Evolutionary conservation across 106 monocot species (phyloP).

Genomic region (Allium sativum): DNA sequence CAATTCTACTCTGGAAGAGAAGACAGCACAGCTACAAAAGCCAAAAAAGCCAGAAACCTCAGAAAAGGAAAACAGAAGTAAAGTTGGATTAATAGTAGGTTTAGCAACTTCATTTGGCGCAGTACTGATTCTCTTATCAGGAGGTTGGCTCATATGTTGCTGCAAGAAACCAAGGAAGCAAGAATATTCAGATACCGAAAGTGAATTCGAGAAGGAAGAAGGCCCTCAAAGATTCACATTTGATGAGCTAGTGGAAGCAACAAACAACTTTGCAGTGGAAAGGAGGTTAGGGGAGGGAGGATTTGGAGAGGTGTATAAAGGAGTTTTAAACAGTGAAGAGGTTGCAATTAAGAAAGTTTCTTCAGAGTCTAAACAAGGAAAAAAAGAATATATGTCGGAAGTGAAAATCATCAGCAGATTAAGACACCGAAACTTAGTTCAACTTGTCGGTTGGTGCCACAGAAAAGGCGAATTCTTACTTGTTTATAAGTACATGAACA

Average conservation of each 20-base stretch:
- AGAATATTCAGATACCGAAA: constrained; percentile 4
- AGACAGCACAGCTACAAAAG: too few species aligned
- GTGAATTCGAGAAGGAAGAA: constrained; percentile 12
- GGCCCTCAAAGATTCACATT: constrained; percentile 14
- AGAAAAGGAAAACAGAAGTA: not conserved
- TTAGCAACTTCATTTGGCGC: not conserved
- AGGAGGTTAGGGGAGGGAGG: constrained; percentile 21
- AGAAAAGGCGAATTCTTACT: constrained; percentile 8
- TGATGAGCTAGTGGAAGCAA: constrained; percentile 8
- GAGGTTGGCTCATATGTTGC: constrained; percentile 4
- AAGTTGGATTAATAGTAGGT: not conserved
- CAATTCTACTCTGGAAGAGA: constrained; percentile 12
- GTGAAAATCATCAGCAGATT: constrained; percentile 19
- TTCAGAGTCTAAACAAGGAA: constrained; percentile 3
- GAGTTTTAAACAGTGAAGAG: constrained; percentile 2
- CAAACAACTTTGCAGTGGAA: constrained; percentile 14
- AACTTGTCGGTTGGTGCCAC: constrained; percentile 26
- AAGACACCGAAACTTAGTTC: constrained; percentile 22
- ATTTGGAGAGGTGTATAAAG: constrained; percentile 23
- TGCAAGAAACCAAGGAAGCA: not conserved
- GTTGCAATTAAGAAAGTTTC: constrained; percentile 22
- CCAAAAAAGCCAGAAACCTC: too few species aligned
- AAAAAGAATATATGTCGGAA: constrained; percentile 15
- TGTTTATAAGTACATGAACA: constrained; percentile 31
- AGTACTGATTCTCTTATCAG: not conserved